Percentiles rank a stretch among this genome's conserved stretches.
Conservation (phyloP, 306 rosid species). For the Trifolium pratense region DNA sequence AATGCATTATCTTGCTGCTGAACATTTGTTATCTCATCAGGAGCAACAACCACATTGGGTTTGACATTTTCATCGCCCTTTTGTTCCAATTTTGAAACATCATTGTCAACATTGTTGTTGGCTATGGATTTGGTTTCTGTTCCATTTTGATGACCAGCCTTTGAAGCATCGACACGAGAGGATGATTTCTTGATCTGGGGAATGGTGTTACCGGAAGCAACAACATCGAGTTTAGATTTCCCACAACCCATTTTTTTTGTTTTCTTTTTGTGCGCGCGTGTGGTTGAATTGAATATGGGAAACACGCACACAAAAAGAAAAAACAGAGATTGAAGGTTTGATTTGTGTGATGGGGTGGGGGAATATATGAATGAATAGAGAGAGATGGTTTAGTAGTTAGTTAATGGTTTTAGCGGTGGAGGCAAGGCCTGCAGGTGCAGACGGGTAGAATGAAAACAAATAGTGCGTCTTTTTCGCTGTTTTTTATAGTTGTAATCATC, state of each 20-base stretch:
- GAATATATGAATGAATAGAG: not conserved
- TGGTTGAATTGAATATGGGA: not conserved
- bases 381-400: not conserved
- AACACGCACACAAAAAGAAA: not conserved
- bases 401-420: not conserved
- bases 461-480: not conserved
- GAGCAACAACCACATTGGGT: not conserved
- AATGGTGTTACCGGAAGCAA: conserved; percentile 61
- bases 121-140: not conserved
- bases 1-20: conserved; percentile 6
- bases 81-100: conserved; percentile 5
- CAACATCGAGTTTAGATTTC: conserved; percentile 75
- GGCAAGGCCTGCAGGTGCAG: not conserved
- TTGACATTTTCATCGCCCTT: not conserved
- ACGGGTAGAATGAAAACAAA: not conserved
- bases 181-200: conserved; percentile 62
- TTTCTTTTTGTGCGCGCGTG: not conserved
- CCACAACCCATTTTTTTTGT: conserved; percentile 85
- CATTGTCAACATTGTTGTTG: not conserved
- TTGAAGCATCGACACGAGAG: not conserved
- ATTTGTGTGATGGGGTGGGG: not conserved
- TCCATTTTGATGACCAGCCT: conserved; percentile 27
- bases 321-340: not conserved
- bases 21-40: conserved; percentile 6
- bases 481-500: not conserved